These are phyloP conservation scores for Ophiosphaerella korrae DNA, from an alignment of 2,329 filamentous ascomycete genomes.

Conservation along the genomic window DNA sequence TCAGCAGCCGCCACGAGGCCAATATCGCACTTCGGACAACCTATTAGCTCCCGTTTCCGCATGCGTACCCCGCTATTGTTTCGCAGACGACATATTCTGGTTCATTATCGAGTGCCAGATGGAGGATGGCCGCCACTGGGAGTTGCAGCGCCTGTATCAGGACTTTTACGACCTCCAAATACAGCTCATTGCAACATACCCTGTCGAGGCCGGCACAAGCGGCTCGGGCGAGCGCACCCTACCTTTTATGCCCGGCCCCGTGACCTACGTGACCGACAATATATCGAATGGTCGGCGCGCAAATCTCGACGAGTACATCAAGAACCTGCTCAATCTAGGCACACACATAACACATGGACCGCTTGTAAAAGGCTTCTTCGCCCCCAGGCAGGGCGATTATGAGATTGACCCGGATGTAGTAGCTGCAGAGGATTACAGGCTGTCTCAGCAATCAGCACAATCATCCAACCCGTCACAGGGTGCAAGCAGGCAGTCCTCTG, in stretches of 20 bases:
- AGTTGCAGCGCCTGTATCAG: constrained; percentile 92
- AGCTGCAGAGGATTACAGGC: constrained; percentile 71
- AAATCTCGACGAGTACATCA: constrained; percentile 94
- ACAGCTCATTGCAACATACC: constrained; percentile 87
- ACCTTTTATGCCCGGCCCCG: constrained; percentile 97
- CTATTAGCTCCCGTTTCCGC: constrained; percentile 79
- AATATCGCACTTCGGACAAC: constrained; percentile 46
- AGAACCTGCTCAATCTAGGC: constrained; percentile 83
- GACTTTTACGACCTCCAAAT: constrained; percentile 99
- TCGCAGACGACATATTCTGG: constrained; percentile 98
- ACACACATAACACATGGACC: constrained; percentile 82
- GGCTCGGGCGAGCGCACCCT: constrained; percentile 75
- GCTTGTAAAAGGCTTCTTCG: constrained; percentile 88
- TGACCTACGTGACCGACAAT: constrained; percentile 96
- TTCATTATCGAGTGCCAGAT: constrained; percentile 92
- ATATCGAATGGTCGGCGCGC: constrained; percentile 92
- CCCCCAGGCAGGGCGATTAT: constrained; percentile 86
- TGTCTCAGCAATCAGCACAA: constrained; percentile 63
- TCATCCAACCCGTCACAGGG: constrained; percentile 46
- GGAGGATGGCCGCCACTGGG: constrained; percentile 90
- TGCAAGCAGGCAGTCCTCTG: constrained; percentile 43
- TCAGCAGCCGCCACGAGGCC: constrained; percentile 49
- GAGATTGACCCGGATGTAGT: constrained; percentile 77
- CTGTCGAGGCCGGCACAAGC: constrained; percentile 87
- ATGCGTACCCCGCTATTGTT: constrained; percentile 89